Percentiles rank a stretch among this genome's conserved stretches.
phyloP scores from a whole-genome alignment of 768 basidiomycete genomes.

The Lactarius hatsudake region DNA sequence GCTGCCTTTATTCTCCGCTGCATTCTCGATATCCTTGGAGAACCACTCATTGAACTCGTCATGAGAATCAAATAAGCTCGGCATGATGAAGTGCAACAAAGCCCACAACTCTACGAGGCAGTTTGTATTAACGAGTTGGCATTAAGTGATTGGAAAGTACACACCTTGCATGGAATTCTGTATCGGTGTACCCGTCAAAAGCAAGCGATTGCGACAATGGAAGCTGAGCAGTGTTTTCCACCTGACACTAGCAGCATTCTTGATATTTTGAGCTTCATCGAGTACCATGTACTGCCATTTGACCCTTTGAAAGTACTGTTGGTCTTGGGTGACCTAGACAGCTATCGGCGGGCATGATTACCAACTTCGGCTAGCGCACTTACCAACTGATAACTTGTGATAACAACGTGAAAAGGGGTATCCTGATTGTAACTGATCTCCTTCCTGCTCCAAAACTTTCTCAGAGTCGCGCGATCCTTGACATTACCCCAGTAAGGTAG shows the following conservation, averaged over 20 bases:
- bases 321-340: constrained; percentile 84
- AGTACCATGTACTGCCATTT: constrained; percentile 99
- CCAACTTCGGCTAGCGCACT: constrained; percentile 30
- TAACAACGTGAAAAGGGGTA: constrained; percentile 93
- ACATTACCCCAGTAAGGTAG: constrained; percentile 98
- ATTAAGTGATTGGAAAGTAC: constrained; percentile 23
- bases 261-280: constrained; percentile 99
- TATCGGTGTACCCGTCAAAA: constrained; percentile 96
- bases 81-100: constrained; percentile 99
- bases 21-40: constrained; percentile 98
- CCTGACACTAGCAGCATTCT: constrained; percentile 91
- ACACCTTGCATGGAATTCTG: constrained; percentile 99
- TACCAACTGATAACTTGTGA: constrained; percentile 95
- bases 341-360: constrained; percentile 1
- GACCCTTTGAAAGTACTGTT: constrained; percentile 95
- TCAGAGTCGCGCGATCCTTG: constrained; percentile 89
- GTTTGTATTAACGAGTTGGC: neutral
- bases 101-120: constrained; percentile 85
- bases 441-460: constrained; percentile 98
- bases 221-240: constrained; percentile 98
- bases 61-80: constrained; percentile 96
- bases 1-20: constrained; percentile 85
- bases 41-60: constrained; percentile 99
- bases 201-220: constrained; percentile 90
- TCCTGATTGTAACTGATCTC: constrained; percentile 93